Conservation (phyloP, 2,329 filamentous ascomycete species). For the Thelonectria blattea region DNA sequence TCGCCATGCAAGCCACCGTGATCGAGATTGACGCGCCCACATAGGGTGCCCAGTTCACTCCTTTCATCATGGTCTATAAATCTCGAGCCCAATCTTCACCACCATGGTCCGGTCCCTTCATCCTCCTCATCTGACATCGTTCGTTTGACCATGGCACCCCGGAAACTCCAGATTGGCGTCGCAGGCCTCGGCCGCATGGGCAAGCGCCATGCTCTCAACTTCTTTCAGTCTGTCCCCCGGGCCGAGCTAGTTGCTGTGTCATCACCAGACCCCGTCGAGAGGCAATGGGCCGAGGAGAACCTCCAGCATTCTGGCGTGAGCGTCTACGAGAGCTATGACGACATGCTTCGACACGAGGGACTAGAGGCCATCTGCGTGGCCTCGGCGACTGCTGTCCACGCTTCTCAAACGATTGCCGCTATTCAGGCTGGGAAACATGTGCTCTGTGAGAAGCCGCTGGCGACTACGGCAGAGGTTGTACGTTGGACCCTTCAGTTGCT, state of each 20-base stretch:
- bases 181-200: slow-evolving; percentile 61
- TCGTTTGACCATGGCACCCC: slow-evolving; percentile 22
- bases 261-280: slow-evolving; percentile 51
- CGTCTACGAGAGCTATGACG: slow-evolving; percentile 52
- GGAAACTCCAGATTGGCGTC: slow-evolving; percentile 51
- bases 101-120: background rate
- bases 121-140: background rate
- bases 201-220: slow-evolving; percentile 55
- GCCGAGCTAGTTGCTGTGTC: slow-evolving; percentile 58
- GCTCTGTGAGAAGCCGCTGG: slow-evolving; percentile 65
- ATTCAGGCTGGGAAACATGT: slow-evolving; percentile 62
- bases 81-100: background rate
- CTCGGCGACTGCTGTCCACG: slow-evolving; percentile 59
- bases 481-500: background rate
- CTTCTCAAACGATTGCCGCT: slow-evolving; percentile 61
- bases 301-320: slow-evolving; percentile 51
- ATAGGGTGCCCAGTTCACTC: slow-evolving; percentile 6
- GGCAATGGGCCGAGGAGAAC: slow-evolving; percentile 51
- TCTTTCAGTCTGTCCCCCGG: slow-evolving; percentile 52
- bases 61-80: slow-evolving; percentile 5
- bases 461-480: slow-evolving; percentile 51
- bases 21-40: slow-evolving; percentile 1
- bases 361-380: slow-evolving; percentile 50
- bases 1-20: background rate
- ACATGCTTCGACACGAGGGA: slow-evolving; percentile 51